Evolutionary conservation across 352 stramenopile species (phyloP).

Genomic region (Globisporangium cederbergense): DNA sequence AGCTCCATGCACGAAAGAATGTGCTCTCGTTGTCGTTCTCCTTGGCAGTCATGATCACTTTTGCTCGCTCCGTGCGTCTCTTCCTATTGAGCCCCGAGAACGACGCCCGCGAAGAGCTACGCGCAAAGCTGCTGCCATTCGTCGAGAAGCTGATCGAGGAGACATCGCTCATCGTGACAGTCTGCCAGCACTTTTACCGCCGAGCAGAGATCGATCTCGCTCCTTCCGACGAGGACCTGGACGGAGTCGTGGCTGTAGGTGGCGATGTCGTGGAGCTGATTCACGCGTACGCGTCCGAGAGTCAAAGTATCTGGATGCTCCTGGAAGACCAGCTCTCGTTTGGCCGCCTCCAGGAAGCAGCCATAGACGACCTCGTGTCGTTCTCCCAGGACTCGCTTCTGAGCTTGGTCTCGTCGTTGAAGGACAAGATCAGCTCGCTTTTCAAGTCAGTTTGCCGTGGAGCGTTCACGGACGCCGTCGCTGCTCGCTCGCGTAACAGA

Average conservation of each 20-base stretch:
- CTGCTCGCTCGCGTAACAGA: slow-evolving; percentile 30
- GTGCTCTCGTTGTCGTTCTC: slow-evolving; percentile 53
- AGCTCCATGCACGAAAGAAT: slow-evolving; percentile 50
- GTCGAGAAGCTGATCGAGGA: slow-evolving; percentile 47
- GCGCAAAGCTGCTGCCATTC: slow-evolving; percentile 28
- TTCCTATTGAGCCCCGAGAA: slow-evolving; percentile 27
- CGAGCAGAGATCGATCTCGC: slow-evolving; percentile 68
- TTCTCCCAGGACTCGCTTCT: slow-evolving; percentile 50
- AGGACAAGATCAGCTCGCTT: slow-evolving; percentile 56
- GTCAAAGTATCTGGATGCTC: slow-evolving; percentile 34
- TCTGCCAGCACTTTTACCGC: slow-evolving; percentile 59
- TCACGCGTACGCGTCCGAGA: slow-evolving; percentile 48
- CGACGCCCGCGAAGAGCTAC: slow-evolving; percentile 25
- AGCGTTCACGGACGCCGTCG: slow-evolving; percentile 71
- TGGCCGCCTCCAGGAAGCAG: slow-evolving; percentile 14
- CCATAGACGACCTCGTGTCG: slow-evolving; percentile 32
- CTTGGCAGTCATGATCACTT: slow-evolving; percentile 55
- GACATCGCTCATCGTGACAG: slow-evolving; percentile 37
- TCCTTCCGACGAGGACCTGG: slow-evolving; percentile 61
- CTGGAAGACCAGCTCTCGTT: slow-evolving; percentile 39
- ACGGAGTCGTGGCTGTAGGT: slow-evolving; percentile 54
- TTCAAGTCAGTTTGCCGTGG: slow-evolving; percentile 80
- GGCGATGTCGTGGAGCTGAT: slow-evolving; percentile 58
- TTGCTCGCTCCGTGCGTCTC: slow-evolving; percentile 30
- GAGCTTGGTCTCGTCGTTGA: slow-evolving; percentile 42